Evolutionary conservation across 768 basidiomycete species (phyloP).

Genomic region (Sporobolomyces roseus): DNA sequence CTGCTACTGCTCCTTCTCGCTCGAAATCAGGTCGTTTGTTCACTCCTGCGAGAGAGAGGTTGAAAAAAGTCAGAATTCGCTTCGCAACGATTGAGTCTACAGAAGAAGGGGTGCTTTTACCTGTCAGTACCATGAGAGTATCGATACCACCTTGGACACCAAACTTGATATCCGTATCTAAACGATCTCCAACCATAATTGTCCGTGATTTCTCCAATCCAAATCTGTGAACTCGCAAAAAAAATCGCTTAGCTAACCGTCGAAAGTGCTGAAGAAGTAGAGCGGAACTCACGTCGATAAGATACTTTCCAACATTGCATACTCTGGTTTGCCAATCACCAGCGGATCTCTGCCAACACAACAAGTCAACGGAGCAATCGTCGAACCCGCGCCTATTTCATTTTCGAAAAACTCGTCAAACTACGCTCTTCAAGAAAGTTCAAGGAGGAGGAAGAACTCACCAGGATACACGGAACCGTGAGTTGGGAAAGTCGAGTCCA

Average conservation of each 20-base stretch:
- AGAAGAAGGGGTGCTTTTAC: too few species aligned
- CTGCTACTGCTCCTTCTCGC: constrained; percentile 64
- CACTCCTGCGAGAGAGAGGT: too few species aligned
- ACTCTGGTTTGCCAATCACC: constrained; percentile 84
- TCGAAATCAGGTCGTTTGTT: constrained; percentile 69
- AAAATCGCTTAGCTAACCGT: too few species aligned
- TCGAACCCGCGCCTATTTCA: constrained; percentile 59
- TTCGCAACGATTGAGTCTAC: too few species aligned
- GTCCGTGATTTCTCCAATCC: constrained; percentile 78
- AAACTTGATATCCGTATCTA: constrained; percentile 93
- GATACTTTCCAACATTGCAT: constrained; percentile 89
- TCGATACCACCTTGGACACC: constrained; percentile 78
- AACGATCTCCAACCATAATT: constrained; percentile 92
- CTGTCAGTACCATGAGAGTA: constrained; percentile 87
- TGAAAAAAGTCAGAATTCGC: too few species aligned
- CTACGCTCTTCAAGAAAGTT: too few species aligned
- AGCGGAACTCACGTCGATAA: constrained; percentile 59
- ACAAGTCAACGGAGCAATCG: constrained; percentile 74
- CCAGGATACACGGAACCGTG: constrained; percentile 73
- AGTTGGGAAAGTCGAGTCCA: constrained; percentile 75
- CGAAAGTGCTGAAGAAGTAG: too few species aligned
- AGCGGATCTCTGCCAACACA: constrained; percentile 63
- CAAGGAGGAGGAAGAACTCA: constrained; percentile 42
- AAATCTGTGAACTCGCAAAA: too few species aligned
- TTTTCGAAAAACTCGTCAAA: too few species aligned